A percentile compares a stretch with the other conserved stretches of the same genome.
Evolutionary conservation across 1,284 basidiomycete species (phyloP).

Genomic region (Peniophora sp.): DNA sequence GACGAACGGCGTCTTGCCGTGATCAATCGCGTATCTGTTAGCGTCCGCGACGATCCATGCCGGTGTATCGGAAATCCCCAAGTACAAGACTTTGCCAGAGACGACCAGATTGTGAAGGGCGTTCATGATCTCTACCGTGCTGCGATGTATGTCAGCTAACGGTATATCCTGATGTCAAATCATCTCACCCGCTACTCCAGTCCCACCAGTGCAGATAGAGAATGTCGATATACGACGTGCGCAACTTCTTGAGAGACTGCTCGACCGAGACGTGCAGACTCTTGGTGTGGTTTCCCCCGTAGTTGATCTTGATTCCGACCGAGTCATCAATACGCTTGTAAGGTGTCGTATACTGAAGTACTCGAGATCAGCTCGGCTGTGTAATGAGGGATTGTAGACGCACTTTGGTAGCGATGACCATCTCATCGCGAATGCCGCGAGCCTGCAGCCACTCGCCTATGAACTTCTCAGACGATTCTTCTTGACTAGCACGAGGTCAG

Average conservation of each 20-base stretch:
- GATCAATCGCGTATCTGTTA: conserved; percentile 43
- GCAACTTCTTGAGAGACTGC: conserved; percentile 33
- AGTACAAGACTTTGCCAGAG: not conserved
- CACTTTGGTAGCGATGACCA: conserved; percentile 36
- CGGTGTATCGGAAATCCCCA: conserved; percentile 29
- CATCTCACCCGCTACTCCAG: conserved; percentile 28
- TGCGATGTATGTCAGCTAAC: not conserved
- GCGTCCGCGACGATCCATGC: conserved; percentile 48
- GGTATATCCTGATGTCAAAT: not conserved
- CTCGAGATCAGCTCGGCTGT: not conserved
- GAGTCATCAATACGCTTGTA: conserved; percentile 11
- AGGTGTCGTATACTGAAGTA: conserved; percentile 16
- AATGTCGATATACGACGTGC: conserved; percentile 36
- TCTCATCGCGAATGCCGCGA: conserved; percentile 30
- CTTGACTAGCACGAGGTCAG: conserved; percentile 13
- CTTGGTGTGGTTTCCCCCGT: conserved; percentile 28
- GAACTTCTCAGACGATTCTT: conserved; percentile 21
- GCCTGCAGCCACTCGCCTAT: conserved; percentile 37
- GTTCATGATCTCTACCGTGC: conserved; percentile 2
- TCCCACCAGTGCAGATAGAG: conserved; percentile 30
- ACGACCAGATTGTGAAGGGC: not conserved
- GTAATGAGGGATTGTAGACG: not conserved
- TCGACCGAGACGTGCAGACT: conserved; percentile 24
- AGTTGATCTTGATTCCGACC: conserved; percentile 21
- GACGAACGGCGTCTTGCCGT: conserved; percentile 43